phyloP scores from a whole-genome alignment of 1,284 basidiomycete species.

The Xerocomus nothofagi region DNA sequence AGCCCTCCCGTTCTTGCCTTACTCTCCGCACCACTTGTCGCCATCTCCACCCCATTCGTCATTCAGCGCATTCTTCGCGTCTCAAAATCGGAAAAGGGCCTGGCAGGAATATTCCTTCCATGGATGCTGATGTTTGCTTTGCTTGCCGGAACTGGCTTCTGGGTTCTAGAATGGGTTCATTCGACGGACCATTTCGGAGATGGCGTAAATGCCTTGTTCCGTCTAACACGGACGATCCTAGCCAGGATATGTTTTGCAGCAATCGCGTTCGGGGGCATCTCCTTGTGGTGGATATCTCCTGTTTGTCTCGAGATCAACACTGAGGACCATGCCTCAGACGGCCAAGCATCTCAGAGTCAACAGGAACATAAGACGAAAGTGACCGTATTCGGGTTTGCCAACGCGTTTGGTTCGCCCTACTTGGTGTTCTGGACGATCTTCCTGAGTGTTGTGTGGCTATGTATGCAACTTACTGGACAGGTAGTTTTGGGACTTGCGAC shows the following conservation, averaged over 20 bases:
- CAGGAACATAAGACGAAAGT: slow-evolving; percentile 45
- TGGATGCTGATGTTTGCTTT: slow-evolving; percentile 59
- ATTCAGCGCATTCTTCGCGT: slow-evolving; percentile 62
- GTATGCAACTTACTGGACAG: slow-evolving; percentile 81
- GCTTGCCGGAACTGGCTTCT: slow-evolving; percentile 61
- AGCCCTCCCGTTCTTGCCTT: slow-evolving; percentile 61
- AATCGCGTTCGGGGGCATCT: slow-evolving; percentile 52
- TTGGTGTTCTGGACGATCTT: slow-evolving; percentile 75
- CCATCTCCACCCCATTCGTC: slow-evolving; percentile 54
- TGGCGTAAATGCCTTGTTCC: slow-evolving; percentile 40
- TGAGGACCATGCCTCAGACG: slow-evolving; percentile 13
- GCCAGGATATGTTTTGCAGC: slow-evolving; percentile 59
- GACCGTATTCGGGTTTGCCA: slow-evolving; percentile 84
- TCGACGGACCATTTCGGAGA: slow-evolving; percentile 46
- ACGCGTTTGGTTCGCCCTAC: slow-evolving; percentile 87
- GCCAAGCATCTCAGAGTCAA: slow-evolving; percentile 3
- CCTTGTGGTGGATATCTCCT: slow-evolving; percentile 70
- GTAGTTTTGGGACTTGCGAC: slow-evolving; percentile 65
- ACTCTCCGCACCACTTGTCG: slow-evolving; percentile 29
- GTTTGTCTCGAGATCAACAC: slow-evolving; percentile 67
- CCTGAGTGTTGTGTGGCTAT: slow-evolving; percentile 61
- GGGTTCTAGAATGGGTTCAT: slow-evolving; percentile 82
- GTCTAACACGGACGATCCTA: slow-evolving; percentile 56
- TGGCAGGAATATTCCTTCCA: slow-evolving; percentile 66
- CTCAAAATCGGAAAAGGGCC: slow-evolving; percentile 73